Percentiles rank a stretch among this genome's conserved stretches.
Conservation (phyloP, 148 eudicot species). For the Simmondsia chinensis region DNA sequence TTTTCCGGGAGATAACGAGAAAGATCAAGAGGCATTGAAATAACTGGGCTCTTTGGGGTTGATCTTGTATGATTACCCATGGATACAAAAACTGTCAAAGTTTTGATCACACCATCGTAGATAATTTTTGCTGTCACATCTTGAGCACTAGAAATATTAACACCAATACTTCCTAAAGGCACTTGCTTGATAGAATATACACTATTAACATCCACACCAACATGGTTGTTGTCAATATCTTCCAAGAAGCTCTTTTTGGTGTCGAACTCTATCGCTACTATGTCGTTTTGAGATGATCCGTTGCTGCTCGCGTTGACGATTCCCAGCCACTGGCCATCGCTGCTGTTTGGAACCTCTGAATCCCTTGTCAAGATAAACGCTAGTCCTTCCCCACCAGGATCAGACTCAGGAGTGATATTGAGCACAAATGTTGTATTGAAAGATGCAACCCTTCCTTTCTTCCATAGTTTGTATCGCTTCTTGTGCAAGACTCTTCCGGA, state of each 20-base stretch:
- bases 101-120: conserved; percentile 12
- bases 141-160: conserved; percentile 9
- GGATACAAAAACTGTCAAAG: conserved; percentile 14
- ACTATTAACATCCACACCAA: conserved; percentile 26
- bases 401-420: neutral
- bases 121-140: conserved; percentile 13
- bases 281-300: conserved; percentile 4
- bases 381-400: conserved; percentile 18
- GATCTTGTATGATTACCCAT: conserved; percentile 1
- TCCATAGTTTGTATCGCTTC: conserved; percentile 8
- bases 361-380: conserved; percentile 15
- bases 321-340: conserved; percentile 21
- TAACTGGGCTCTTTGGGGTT: neutral
- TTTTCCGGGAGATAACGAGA: conserved; percentile 8
- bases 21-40: conserved; percentile 20
- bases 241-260: conserved; percentile 26
- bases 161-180: conserved; percentile 7
- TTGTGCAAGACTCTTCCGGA: conserved; percentile 16
- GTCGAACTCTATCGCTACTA: conserved; percentile 33
- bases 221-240: conserved; percentile 29
- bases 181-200: conserved; percentile 6
- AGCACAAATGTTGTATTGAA: conserved; percentile 12
- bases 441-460: conserved; percentile 5
- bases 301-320: conserved; percentile 16
- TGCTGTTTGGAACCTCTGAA: conserved; percentile 7